Conservation (phyloP, 176 grass and related monocot genomes). For the Cenchrus purpureus region DNA sequence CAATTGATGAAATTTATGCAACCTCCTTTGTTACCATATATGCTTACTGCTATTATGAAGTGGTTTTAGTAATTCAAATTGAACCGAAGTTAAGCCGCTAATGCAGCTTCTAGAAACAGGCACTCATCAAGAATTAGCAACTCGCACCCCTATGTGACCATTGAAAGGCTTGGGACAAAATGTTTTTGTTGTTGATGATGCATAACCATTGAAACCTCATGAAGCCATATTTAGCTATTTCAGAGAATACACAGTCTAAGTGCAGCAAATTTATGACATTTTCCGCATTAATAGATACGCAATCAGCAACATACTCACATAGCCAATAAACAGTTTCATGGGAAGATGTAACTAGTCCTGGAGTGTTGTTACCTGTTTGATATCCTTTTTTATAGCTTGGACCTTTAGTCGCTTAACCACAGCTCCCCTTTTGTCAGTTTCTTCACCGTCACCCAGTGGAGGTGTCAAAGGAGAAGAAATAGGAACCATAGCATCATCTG, state of each 20-base stretch:
- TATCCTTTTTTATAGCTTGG: slow-evolving; percentile 86
- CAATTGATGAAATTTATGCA: not conserved
- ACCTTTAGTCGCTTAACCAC: slow-evolving; percentile 58
- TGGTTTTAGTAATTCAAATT: not conserved
- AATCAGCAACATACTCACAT: not conserved
- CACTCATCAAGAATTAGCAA: not conserved
- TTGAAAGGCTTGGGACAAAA: not conserved
- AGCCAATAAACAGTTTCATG: not conserved
- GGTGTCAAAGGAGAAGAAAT: slow-evolving; percentile 85
- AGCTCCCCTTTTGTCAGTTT: slow-evolving; percentile 52
- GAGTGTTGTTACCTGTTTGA: slow-evolving; percentile 60
- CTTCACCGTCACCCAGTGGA: slow-evolving; percentile 41
- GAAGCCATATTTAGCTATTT: not conserved
- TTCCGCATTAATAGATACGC: not conserved
- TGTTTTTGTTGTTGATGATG: not conserved
- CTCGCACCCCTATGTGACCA: not conserved
- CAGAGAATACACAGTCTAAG: not conserved
- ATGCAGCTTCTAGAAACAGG: not conserved
- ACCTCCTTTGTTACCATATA: not conserved
- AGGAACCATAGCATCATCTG: slow-evolving; percentile 74
- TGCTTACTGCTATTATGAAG: not conserved
- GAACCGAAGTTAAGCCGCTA: not conserved
- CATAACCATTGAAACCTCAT: not conserved
- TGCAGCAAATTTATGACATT: not conserved
- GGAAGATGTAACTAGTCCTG: slow-evolving; percentile 1